Evolutionary conservation across 441 rosid species (phyloP).

Genomic region (Kokia cookei): DNA sequence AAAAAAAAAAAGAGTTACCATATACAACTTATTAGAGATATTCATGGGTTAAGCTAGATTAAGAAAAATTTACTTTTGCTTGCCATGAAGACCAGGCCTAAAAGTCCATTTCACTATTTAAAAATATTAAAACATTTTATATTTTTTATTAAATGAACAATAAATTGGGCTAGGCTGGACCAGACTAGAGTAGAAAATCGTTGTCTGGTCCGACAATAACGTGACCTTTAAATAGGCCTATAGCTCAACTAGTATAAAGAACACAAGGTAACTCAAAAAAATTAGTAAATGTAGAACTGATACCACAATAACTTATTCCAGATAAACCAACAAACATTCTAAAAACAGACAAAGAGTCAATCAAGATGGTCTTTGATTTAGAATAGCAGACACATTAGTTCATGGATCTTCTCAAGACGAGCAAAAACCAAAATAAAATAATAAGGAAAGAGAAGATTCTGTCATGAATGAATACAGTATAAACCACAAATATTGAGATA

Average conservation of each 20-base stretch:
- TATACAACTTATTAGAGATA: not conserved
- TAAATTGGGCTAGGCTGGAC: not conserved
- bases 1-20: not conserved
- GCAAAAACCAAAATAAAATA: not conserved
- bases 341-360: not conserved
- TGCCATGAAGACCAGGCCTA: not conserved
- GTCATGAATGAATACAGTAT: not conserved
- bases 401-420: not conserved
- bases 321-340: not conserved
- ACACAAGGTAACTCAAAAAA: not conserved
- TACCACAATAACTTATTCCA: not conserved
- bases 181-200: not conserved
- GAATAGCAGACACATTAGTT: not conserved
- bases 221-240: not conserved
- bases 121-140: not conserved
- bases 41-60: not conserved
- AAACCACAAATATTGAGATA: not conserved
- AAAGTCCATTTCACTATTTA: not conserved
- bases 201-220: not conserved
- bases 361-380: not conserved
- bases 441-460: not conserved
- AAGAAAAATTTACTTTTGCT: not conserved
- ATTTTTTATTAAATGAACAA: not conserved
- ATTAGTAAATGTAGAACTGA: not conserved
- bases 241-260: not conserved